Conservation (phyloP, 208 protist genomes). For the Trypanosoma lewisi region DNA sequence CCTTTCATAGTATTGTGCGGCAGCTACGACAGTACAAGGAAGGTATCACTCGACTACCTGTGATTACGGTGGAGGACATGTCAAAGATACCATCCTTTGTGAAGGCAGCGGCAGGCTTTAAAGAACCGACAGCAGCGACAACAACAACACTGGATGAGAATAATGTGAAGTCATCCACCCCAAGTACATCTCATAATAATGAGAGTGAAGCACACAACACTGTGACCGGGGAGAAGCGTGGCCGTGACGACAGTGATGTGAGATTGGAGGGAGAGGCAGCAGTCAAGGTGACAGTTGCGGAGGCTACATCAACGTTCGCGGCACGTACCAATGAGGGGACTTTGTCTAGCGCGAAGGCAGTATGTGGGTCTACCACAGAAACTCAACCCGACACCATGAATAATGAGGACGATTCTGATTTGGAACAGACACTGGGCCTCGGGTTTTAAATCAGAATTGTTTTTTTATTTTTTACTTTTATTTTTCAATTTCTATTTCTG, state of each 20-base stretch:
- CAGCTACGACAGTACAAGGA: conserved; percentile 73
- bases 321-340: neutral
- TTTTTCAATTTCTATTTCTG: neutral
- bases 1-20: conserved; percentile 64
- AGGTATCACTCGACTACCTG: conserved; percentile 69
- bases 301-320: neutral
- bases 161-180: neutral
- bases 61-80: conserved; percentile 65
- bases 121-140: conserved; percentile 24
- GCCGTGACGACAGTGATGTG: conserved; percentile 8
- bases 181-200: neutral
- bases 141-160: conserved; percentile 1
- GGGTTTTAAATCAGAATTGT: conserved; percentile 49
- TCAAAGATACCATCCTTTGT: conserved; percentile 69
- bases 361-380: neutral
- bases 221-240: conserved; percentile 11
- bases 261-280: neutral
- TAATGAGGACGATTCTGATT: conserved; percentile 53
- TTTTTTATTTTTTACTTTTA: conserved; percentile 12
- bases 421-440: conserved; percentile 60
- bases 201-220: neutral
- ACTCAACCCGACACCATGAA: neutral
- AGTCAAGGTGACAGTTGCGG: neutral
- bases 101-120: conserved; percentile 61
- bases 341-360: neutral